Evolutionary conservation across 768 basidiomycete species (phyloP).

Genomic region (Russula ochroleuca): DNA sequence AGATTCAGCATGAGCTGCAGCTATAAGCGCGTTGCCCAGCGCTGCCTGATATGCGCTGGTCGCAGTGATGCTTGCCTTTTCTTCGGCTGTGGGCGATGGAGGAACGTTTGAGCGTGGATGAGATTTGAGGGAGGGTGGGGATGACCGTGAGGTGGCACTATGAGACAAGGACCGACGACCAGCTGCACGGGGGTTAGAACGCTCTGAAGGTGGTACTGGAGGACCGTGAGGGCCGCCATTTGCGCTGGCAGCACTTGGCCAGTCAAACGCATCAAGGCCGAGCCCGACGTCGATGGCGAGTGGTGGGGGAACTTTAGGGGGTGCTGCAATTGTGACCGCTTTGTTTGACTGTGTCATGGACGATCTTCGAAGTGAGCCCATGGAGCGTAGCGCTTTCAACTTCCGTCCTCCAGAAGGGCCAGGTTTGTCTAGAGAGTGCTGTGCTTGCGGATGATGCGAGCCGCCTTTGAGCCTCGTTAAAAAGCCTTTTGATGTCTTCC

Average conservation of each 20-base stretch:
- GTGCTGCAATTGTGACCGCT: constrained; percentile 34
- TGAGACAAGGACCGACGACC: constrained; percentile 77
- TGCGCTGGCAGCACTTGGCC: constrained; percentile 35
- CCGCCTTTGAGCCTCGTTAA: constrained; percentile 56
- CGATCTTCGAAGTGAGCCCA: constrained; percentile 68
- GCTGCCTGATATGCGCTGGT: constrained; percentile 55
- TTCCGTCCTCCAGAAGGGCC: constrained; percentile 43
- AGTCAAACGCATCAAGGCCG: constrained; percentile 43
- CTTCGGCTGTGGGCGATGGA: constrained; percentile 32
- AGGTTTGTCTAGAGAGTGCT: constrained; percentile 41
- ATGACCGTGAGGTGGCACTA: constrained; percentile 30
- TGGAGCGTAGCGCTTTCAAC: constrained; percentile 72
- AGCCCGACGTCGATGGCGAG: constrained; percentile 40
- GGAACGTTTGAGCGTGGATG: constrained; percentile 44
- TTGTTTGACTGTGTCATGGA: constrained; percentile 31
- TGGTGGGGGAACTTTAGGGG: constrained; percentile 52
- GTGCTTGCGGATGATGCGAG: constrained; percentile 44
- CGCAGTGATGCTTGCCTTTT: constrained; percentile 30
- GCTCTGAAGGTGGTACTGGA: constrained; percentile 31
- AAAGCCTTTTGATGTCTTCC: constrained; percentile 66
- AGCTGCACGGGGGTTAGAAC: constrained; percentile 38
- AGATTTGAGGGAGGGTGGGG: constrained; percentile 48
- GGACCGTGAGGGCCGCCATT: constrained; percentile 35
- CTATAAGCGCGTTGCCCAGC: constrained; percentile 85
- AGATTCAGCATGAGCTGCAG: constrained; percentile 93